Percentiles rank a stretch among this genome's conserved stretches.
phyloP scores from a whole-genome alignment of 495 filamentous ascomycete genomes.

The Neurospora sp. region DNA sequence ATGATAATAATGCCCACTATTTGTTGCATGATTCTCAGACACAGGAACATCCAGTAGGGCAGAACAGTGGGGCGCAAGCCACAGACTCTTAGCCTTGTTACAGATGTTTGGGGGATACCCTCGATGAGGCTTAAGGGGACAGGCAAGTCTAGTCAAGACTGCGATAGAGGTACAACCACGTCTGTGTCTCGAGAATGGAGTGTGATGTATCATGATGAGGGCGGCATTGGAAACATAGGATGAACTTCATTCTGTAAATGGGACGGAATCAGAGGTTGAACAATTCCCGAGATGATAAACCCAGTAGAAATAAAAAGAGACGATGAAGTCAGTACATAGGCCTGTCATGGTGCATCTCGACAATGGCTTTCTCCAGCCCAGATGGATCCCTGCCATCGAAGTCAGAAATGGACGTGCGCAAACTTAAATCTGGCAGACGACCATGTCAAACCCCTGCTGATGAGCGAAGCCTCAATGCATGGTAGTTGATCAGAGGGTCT shows the following conservation, averaged over 20 bases:
- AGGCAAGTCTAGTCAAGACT: neutral
- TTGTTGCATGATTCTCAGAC: constrained; percentile 25
- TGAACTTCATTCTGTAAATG: constrained; percentile 8
- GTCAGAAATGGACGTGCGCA: constrained; percentile 34
- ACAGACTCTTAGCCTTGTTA: constrained; percentile 27
- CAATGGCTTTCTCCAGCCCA: neutral
- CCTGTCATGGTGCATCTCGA: neutral
- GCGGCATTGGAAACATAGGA: neutral
- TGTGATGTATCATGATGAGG: neutral
- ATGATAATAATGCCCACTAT: constrained; percentile 28
- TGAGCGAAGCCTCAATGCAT: constrained; percentile 13
- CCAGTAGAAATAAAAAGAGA: neutral
- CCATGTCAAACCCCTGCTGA: constrained; percentile 13
- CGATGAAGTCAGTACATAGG: neutral
- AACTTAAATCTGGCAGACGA: constrained; percentile 52
- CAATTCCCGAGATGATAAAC: neutral
- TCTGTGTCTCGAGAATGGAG: constrained; percentile 14
- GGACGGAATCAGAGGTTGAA: neutral
- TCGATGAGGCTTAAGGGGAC: constrained; percentile 8
- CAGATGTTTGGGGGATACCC: constrained; percentile 25
- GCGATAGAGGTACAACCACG: constrained; percentile 2
- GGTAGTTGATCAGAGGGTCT: constrained; percentile 14
- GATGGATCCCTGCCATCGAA: neutral
- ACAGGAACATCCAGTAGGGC: constrained; percentile 25
- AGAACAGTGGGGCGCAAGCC: constrained; percentile 18